These are phyloP conservation scores for Bimuria novae-zelandiae DNA, from an alignment of 2,329 filamentous ascomycete genomes.

Conservation along the genomic window DNA sequence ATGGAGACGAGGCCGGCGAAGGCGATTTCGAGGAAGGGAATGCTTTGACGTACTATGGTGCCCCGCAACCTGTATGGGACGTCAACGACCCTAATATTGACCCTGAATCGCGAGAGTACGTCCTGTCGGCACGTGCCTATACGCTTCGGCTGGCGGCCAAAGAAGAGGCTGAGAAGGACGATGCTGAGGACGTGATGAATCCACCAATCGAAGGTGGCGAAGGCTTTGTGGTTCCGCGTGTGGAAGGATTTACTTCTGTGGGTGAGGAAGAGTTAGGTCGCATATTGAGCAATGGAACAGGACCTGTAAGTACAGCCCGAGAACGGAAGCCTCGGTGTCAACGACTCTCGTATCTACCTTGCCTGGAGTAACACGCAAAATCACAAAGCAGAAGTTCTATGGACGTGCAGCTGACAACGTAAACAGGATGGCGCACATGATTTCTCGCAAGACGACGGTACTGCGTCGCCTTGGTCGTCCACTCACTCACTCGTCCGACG, in stretches of 20 bases:
- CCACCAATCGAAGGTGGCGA: neutral
- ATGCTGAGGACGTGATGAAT: constrained; percentile 9
- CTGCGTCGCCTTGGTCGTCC: neutral
- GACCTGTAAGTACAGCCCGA: neutral
- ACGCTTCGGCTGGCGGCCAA: neutral
- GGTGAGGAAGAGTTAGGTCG: neutral
- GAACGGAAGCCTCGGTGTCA: no score
- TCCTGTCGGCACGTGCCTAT: neutral
- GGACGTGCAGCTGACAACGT: neutral
- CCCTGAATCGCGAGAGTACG: neutral
- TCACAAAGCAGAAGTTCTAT: neutral
- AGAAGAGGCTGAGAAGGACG: neutral
- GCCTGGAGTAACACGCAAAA: no score
- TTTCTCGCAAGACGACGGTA: neutral
- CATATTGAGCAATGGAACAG: neutral
- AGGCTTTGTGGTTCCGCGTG: neutral
- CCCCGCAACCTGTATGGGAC: neutral
- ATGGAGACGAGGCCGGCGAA: neutral
- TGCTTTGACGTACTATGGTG: neutral
- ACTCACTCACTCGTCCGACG: neutral
- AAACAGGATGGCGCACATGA: neutral
- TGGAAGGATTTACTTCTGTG: constrained; percentile 1
- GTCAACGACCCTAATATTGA: neutral
- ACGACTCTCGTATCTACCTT: no score
- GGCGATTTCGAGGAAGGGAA: neutral